Conservation (phyloP, 139 green algal species). For the Coelastrella sp. region DNA sequence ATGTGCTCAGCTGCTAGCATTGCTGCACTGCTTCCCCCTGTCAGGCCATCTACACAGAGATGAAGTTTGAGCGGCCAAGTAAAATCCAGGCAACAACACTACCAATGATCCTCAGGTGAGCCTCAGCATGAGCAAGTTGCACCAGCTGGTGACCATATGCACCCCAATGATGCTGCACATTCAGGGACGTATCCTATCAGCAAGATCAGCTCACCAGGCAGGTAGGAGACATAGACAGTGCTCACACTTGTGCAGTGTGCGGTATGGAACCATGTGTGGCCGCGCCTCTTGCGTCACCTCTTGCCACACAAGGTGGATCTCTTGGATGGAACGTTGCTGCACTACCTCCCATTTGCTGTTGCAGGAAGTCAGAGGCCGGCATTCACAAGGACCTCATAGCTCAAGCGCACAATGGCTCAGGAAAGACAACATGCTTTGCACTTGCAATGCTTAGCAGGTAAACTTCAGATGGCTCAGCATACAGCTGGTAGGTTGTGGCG, state of each 20-base stretch:
- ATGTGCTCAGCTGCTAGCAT: too few relatives aligned
- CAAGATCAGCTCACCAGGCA: too few relatives aligned
- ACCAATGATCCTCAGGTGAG: conserved; percentile 93
- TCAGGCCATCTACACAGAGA: conserved; percentile 97
- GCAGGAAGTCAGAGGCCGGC: conserved; percentile 16
- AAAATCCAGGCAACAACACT: conserved; percentile 95
- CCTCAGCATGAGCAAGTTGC: background rate
- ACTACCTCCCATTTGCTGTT: background rate
- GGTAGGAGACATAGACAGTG: too few relatives aligned
- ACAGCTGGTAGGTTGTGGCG: too few relatives aligned
- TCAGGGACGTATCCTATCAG: too few relatives aligned
- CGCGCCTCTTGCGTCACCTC: too few relatives aligned
- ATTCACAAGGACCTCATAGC: conserved; percentile 84
- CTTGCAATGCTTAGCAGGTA: conserved; percentile 93
- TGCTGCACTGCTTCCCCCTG: too few relatives aligned
- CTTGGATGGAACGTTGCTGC: too few relatives aligned
- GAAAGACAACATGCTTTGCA: conserved; percentile 99
- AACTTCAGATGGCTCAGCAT: too few relatives aligned
- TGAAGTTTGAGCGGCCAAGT: conserved; percentile 98
- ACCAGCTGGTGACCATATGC: background rate
- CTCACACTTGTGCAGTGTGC: too few relatives aligned
- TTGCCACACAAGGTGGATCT: background rate
- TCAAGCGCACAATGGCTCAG: conserved; percentile 96
- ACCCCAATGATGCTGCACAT: background rate
- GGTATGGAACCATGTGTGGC: background rate